Evolutionary conservation across 768 basidiomycete species (phyloP).

Genomic region (Sporobolomyces phaffii): DNA sequence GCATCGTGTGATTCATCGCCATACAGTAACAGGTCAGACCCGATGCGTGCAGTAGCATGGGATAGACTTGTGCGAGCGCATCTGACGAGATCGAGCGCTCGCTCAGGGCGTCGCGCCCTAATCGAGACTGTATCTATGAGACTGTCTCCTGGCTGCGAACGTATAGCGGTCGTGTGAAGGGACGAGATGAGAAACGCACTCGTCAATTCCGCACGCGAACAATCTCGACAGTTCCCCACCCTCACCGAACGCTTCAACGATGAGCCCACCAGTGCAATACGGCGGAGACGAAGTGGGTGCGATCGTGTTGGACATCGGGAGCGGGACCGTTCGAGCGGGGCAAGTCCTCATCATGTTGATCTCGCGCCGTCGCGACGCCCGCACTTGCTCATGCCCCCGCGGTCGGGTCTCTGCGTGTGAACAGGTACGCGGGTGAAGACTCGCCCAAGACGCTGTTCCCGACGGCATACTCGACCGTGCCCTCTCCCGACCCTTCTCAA

Average conservation of each 20-base stretch:
- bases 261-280: constrained; percentile 34
- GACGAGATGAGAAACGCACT: no score
- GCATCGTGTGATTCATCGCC: no score
- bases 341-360: constrained; percentile 9
- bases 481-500: constrained; percentile 33
- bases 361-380: neutral
- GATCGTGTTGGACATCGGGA: constrained; percentile 87
- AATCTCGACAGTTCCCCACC: no score
- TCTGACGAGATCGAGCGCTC: no score
- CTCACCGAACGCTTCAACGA: neutral
- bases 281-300: constrained; percentile 62
- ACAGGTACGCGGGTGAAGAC: constrained; percentile 84
- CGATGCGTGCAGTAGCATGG: no score
- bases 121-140: no score
- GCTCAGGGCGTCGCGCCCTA: no score
- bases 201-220: no score
- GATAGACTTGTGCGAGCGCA: no score
- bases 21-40: no score
- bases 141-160: no score
- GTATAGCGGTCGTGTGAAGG: no score
- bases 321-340: constrained; percentile 81
- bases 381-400: neutral
- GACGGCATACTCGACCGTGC: constrained; percentile 74
- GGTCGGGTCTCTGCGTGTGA: neutral
- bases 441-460: constrained; percentile 87